A percentile compares a stretch with the other conserved stretches of the same genome.
These are phyloP conservation scores for Delonix regia DNA, from an alignment of 306 rosid species.

Conservation along the genomic window DNA sequence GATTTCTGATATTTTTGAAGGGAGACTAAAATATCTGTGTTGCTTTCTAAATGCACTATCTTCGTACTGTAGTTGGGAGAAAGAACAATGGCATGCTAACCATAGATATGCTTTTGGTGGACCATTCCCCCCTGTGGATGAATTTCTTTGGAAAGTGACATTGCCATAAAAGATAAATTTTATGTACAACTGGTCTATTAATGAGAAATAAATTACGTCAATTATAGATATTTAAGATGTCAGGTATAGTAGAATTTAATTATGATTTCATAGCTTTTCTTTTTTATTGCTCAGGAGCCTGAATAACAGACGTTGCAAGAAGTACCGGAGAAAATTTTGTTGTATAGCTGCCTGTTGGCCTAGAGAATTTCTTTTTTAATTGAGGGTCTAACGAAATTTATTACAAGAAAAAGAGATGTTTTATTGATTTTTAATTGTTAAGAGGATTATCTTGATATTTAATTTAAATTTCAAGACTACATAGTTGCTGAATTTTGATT, in stretches of 20 bases:
- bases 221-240: too few relatives aligned
- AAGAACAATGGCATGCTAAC: constrained; percentile 1
- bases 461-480: neutral
- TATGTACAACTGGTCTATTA: too few relatives aligned
- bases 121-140: constrained; percentile 36
- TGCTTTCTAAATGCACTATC: constrained; percentile 23
- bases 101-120: constrained; percentile 32
- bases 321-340: neutral
- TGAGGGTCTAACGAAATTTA: too few relatives aligned
- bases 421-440: too few relatives aligned
- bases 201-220: too few relatives aligned
- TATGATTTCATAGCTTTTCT: neutral
- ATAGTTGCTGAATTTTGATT: neutral
- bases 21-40: constrained; percentile 34
- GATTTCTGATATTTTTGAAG: constrained; percentile 25
- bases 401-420: too few relatives aligned
- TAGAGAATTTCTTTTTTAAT: too few relatives aligned
- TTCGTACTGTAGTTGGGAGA: neutral
- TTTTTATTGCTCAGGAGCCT: neutral
- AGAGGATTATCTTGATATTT: neutral
- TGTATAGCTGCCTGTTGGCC: neutral
- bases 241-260: neutral
- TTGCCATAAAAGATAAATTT: neutral
- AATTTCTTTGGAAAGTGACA: constrained; percentile 21
- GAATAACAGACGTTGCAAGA: neutral